Evolutionary conservation across 2,329 filamentous ascomycete species (phyloP), one percentile per base, ranked within the genome.

Genomic region (Cercospora janseana): DNA sequence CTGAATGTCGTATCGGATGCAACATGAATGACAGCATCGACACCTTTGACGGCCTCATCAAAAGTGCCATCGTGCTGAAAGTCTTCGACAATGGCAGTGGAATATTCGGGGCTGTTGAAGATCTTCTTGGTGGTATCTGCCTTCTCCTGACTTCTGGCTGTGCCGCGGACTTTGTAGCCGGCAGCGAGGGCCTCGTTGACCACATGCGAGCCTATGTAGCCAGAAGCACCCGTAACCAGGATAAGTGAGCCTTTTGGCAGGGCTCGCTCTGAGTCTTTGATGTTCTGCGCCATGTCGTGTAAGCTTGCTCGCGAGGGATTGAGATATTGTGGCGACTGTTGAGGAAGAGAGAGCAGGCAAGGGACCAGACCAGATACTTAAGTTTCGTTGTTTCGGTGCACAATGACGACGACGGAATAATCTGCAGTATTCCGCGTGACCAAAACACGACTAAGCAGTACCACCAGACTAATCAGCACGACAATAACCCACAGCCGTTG

Each of bases 11-110:
- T 52, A 13, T 72, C 66, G 12, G 70, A 69, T 0, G 77, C 76
- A 7, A 75, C 65, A 52, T 79, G 76, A 12, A 72, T 65, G 41
- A 79, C 66, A 3, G 71, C 73, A 1, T 68, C 62, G 15, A 68
- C 66, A n/a, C 70, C 70, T 70, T 69, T 50, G 72, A 60, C 49
- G 3, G 67, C 70, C 12, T 67, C 60, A 27, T 74, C 66, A 35
- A 75, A 72, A 1, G 67, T 68, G n/a, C 66, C 64, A 0, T 64
- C 43, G 2, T 62, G 59, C 2, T 62, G 34, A 15, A 61, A 59
- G 34, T 58, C 54, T n/a, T 44, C 47, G 0, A 56, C 59, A 6
- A 61, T 54, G 27, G 54, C 51, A 1, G 53, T 58, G 16, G 57
- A 52, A 45, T 58, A 61, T 21, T 57, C 49, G 1, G 57, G 47